phyloP scores from a whole-genome alignment of 306 rosid species.

The Crataegus laevigata region DNA sequence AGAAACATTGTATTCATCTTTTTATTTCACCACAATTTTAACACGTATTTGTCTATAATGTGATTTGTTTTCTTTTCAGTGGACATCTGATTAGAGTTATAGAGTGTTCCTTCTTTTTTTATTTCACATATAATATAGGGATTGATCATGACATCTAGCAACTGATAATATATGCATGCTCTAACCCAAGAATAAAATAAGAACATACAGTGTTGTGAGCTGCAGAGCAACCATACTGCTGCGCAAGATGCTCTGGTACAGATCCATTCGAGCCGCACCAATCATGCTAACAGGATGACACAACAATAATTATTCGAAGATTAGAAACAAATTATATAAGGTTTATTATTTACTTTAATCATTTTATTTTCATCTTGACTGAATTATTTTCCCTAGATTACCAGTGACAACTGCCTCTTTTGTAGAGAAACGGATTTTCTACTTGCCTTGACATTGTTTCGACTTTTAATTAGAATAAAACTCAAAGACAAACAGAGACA shows the following conservation, averaged over 20 bases:
- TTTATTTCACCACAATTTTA: too few species aligned
- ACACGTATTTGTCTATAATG: too few species aligned
- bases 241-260: constrained; percentile 93
- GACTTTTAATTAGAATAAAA: not conserved
- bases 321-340: too few species aligned
- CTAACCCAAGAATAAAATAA: not conserved
- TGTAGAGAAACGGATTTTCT: not conserved
- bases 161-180: not conserved
- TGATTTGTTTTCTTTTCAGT: not conserved
- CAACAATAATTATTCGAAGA: too few species aligned
- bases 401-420: not conserved
- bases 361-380: not conserved
- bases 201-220: constrained; percentile 68
- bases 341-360: too few species aligned
- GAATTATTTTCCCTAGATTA: not conserved
- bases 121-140: too few species aligned
- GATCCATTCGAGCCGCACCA: constrained; percentile 85
- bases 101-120: not conserved
- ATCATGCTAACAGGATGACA: constrained; percentile 49
- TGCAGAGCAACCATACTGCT: constrained; percentile 97
- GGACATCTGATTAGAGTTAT: not conserved
- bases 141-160: not conserved
- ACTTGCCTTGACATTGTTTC: not conserved
- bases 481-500: not conserved
- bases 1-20: too few species aligned